Percentiles rank a stretch among this genome's conserved stretches.
phyloP scores from a whole-genome alignment of 225 moss, liverwort and hornwort species.

The Marchantia polymorpha region DNA sequence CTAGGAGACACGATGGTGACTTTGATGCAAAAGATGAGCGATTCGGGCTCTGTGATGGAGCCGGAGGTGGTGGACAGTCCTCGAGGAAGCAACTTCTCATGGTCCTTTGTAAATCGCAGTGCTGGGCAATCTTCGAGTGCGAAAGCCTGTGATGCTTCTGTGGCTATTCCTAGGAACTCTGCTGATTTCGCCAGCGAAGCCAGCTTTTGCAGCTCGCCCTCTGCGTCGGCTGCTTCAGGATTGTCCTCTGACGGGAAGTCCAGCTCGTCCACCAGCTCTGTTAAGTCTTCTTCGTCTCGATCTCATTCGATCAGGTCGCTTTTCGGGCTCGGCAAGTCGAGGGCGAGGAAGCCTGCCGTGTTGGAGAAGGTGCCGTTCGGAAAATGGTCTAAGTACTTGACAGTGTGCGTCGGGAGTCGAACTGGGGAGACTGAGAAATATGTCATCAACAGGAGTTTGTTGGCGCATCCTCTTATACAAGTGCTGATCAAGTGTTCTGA shows the following conservation, averaged over 20 bases:
- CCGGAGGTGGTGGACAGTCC: not conserved
- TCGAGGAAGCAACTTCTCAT: not conserved
- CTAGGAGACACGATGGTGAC: not conserved
- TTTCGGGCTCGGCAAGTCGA: not conserved
- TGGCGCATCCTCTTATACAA: not conserved
- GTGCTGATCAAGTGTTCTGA: constrained; percentile 10
- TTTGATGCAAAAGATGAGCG: not conserved
- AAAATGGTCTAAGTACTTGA: not conserved
- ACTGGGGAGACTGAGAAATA: not conserved
- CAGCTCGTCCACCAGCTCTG: not conserved
- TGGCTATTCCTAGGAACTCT: no score
- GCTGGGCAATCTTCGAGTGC: not conserved
- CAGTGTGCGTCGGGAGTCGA: not conserved
- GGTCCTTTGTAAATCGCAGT: not conserved
- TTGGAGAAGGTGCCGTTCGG: not conserved
- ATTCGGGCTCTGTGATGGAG: not conserved
- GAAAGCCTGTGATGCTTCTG: not conserved
- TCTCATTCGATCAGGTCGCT: not conserved
- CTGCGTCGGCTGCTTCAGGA: not conserved
- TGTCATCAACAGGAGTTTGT: not conserved
- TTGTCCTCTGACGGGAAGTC: not conserved
- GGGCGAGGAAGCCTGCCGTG: not conserved
- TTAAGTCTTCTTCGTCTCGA: not conserved
- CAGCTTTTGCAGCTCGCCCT: not conserved
- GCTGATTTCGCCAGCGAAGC: no score